Evolutionary conservation across 192 early-diverging fungal species (phyloP).

Genomic region (Ramicandelaber brevisporus): DNA sequence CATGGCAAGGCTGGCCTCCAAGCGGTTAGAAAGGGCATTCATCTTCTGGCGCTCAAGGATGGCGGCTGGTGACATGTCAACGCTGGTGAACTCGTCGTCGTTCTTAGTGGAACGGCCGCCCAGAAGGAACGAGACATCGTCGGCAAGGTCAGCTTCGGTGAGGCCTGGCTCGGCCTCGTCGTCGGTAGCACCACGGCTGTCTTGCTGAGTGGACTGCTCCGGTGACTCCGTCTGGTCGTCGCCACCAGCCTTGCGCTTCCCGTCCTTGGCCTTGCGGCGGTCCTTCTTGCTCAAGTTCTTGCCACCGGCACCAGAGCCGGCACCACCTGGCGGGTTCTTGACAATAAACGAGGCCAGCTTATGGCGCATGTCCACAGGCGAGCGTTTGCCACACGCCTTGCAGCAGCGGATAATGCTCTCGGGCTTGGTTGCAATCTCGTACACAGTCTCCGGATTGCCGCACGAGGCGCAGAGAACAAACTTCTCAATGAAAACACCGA

Average conservation of each 20-base stretch:
- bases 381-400: constrained; percentile 74
- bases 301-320: no score
- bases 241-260: constrained; percentile 18
- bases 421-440: constrained; percentile 34
- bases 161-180: constrained; percentile 36
- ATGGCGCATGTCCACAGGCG: constrained; percentile 66
- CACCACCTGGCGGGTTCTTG: constrained; percentile 76
- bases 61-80: constrained; percentile 56
- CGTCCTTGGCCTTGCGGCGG: constrained; percentile 3
- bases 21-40: no score
- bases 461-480: constrained; percentile 84
- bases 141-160: constrained; percentile 20
- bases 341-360: constrained; percentile 71
- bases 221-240: constrained; percentile 18
- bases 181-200: constrained; percentile 15
- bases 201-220: constrained; percentile 15
- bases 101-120: no score
- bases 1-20: constrained; percentile 17
- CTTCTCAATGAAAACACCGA: constrained; percentile 81
- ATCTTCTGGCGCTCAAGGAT: constrained; percentile 44
- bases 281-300: constrained; percentile 22
- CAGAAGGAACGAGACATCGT: no score
- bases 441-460: constrained; percentile 92
- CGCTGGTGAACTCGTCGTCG: constrained; percentile 49
- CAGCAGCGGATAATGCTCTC: constrained; percentile 44